Conservation (phyloP, 1,284 basidiomycete genomes). For the Hemileia vastatrix region DNA sequence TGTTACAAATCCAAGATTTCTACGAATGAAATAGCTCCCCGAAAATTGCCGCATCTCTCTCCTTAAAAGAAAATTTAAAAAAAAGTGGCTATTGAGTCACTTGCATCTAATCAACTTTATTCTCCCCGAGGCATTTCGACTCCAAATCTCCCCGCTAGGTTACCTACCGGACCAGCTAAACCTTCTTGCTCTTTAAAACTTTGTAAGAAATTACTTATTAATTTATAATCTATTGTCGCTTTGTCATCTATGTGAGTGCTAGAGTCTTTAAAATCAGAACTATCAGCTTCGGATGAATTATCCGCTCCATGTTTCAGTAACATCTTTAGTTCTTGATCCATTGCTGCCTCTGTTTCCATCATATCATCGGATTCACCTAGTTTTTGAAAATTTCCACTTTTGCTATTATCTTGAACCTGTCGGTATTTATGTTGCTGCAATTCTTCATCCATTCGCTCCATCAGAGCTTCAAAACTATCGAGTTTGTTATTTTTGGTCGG, state of each 20-base stretch:
- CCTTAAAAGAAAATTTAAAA: no score
- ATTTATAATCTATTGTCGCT: constrained; percentile 61
- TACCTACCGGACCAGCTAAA: constrained; percentile 75
- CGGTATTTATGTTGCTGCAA: constrained; percentile 49
- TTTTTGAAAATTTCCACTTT: constrained; percentile 15
- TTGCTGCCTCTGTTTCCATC: constrained; percentile 50
- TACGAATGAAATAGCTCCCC: no score
- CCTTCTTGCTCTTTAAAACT: constrained; percentile 84
- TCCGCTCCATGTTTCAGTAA: constrained; percentile 53
- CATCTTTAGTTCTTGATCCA: constrained; percentile 61
- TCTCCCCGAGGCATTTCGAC: constrained; percentile 16
- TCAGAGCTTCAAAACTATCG: constrained; percentile 85
- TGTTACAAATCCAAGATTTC: no score
- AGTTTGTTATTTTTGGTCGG: constrained; percentile 53
- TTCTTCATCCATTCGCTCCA: constrained; percentile 85
- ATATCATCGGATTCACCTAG: constrained; percentile 28
- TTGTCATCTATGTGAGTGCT: constrained; percentile 46
- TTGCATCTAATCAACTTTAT: no score
- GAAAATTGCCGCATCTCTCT: no score
- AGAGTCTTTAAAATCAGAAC: constrained; percentile 49
- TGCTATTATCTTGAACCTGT: not conserved
- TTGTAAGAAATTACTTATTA: constrained; percentile 91
- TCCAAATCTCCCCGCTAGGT: constrained; percentile 68
- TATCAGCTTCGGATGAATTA: constrained; percentile 48
- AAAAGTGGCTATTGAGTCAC: no score